Base-by-base conservation (phyloP, 2,329 filamentous ascomycete species). In the Orbilia javanica region DNA sequence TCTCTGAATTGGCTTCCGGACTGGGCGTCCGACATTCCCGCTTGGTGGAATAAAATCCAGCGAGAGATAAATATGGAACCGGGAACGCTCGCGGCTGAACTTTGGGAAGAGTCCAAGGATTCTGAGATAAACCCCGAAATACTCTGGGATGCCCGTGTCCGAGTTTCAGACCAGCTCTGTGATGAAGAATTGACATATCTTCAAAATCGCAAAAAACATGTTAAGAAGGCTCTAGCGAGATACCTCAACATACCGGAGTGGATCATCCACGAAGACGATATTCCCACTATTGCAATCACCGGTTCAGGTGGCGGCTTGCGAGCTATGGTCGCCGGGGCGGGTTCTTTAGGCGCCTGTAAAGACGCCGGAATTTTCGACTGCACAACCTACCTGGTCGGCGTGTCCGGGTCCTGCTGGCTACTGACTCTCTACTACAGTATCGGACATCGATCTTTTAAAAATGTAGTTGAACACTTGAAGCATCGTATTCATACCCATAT, bases 381-480 rank as follows among this genome's bases (percentile, higher is more conserved):
- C 83, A 88, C 93, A 10, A 98, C 94, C 0, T 99, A 99, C 82
- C 97, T 94, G 0, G 93, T 95, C 4, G 96, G 96, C 0, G 96
- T 99, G 60, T 97, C 94, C 83, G 96, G 96, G 0, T 96, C 93
- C 80, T 98, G 96, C 84, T 99, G 96, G 96, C 87, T 98, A 4
- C 95, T 98, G 83, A 88, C 92, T 0, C 87, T 99, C 3, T 97
- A 93, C 83, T 90, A 96, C 82, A 95, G 93, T 0, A 88, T 98
- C 71, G 88, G 91, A 0, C 87, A 88, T 15, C 89, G 90, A 68
- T 89, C 89, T 79, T 89, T 97, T 80, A 86, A 87, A 22, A 88
- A 87, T 42, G 87, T 97, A 20, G 88, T 97, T 44, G 89, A 94
- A 8, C 96, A 99, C 82, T 85, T 99, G 67, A 98, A 97, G 84